These are phyloP conservation scores for Colletotrichum plurivorum DNA, from an alignment of 2,329 filamentous ascomycete genomes.

Conservation along the genomic window DNA sequence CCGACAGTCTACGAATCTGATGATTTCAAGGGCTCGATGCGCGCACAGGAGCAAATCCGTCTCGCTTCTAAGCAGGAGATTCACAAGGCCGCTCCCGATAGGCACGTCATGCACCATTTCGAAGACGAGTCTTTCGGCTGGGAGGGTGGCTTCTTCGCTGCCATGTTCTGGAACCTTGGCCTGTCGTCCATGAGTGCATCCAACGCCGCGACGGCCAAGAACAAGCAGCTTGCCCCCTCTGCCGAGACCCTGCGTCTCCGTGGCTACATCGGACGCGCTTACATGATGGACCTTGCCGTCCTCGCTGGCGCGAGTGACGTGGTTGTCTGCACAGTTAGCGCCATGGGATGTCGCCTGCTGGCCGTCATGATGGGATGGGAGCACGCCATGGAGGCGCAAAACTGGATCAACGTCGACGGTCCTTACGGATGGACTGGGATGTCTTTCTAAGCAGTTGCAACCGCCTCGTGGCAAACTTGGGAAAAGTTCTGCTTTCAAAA, in stretches of 20 bases:
- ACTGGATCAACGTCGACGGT: conserved; percentile 87
- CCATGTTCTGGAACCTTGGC: conserved; percentile 86
- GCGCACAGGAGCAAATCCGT: conserved; percentile 83
- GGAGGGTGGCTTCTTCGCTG: conserved; percentile 89
- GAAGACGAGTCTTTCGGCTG: conserved; percentile 85
- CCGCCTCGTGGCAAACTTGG: not conserved
- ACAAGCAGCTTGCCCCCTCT: conserved; percentile 55
- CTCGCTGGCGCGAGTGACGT: conserved; percentile 77
- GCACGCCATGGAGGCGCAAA: conserved; percentile 68
- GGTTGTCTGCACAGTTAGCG: conserved; percentile 83
- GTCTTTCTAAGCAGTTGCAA: conserved; percentile 14
- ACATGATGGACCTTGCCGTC: conserved; percentile 84
- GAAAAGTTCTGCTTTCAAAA: not conserved
- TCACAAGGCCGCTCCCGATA: conserved; percentile 57
- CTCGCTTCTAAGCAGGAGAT: conserved; percentile 75
- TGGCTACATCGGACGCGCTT: conserved; percentile 83
- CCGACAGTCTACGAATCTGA: conserved; percentile 78
- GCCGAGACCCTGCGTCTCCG: conserved; percentile 75
- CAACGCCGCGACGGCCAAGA: conserved; percentile 50
- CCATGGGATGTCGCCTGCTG: conserved; percentile 79
- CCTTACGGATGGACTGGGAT: conserved; percentile 73
- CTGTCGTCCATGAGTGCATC: conserved; percentile 56
- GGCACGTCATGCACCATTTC: conserved; percentile 72
- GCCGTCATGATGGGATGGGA: conserved; percentile 93
- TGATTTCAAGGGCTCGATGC: conserved; percentile 71